These are phyloP conservation scores for Nyssa sinensis DNA, from an alignment of 148 eudicot species.

Conservation along the genomic window DNA sequence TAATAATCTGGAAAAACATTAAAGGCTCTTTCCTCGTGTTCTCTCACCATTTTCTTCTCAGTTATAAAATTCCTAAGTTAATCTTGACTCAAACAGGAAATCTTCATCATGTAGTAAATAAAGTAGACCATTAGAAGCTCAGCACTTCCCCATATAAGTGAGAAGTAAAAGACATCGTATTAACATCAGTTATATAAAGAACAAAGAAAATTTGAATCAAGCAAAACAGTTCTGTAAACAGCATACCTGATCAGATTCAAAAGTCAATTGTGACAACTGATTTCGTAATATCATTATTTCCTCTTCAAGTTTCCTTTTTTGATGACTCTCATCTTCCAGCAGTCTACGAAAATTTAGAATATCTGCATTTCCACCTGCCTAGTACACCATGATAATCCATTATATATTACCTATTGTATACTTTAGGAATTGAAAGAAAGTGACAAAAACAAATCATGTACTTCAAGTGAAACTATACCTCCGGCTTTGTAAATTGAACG, in stretches of 20 bases:
- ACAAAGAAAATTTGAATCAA: background rate
- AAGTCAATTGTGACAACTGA: conserved; percentile 68
- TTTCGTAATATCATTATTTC: conserved; percentile 63
- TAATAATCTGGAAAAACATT: conserved; percentile 1
- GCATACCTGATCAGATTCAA: conserved; percentile 74
- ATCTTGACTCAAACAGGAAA: background rate
- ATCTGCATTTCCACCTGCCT: conserved; percentile 74
- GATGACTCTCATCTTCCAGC: conserved; percentile 72
- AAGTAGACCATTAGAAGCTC: background rate
- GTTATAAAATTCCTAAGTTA: background rate
- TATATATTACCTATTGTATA: conserved; percentile 8
- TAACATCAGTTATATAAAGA: background rate
- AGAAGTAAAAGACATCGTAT: background rate
- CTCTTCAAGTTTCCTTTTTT: conserved; percentile 78
- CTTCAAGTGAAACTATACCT: conserved; percentile 37
- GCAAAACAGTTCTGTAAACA: background rate
- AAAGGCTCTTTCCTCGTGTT: background rate
- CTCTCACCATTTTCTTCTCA: background rate
- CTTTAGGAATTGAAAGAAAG: conserved; percentile 4
- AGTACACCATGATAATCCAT: conserved; percentile 29
- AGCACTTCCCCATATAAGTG: background rate
- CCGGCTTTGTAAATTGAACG: conserved; percentile 44
- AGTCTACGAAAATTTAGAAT: conserved; percentile 51
- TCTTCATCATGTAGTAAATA: background rate
- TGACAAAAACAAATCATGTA: background rate